Conservation (phyloP, 805 yeast genomes). For the Lipomyces japonicus region DNA sequence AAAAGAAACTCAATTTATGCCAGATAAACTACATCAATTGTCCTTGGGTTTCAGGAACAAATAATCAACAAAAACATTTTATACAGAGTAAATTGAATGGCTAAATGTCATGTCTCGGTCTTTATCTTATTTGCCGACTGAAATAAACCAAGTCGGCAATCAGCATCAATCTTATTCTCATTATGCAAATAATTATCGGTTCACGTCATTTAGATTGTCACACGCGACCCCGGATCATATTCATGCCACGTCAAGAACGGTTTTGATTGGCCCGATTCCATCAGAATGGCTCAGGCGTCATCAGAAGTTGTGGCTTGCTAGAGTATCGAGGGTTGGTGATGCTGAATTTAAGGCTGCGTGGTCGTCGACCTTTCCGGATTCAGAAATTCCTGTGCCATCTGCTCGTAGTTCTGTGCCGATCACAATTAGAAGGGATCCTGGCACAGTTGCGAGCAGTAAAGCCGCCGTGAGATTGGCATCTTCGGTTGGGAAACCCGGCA, state of each 20-base stretch:
- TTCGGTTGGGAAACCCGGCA: neutral
- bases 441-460: neutral
- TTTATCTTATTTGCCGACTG: too few relatives aligned
- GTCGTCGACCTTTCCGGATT: conserved; percentile 26
- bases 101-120: too few relatives aligned
- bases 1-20: too few relatives aligned
- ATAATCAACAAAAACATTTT: too few relatives aligned
- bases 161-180: too few relatives aligned
- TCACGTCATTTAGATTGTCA: conserved; percentile 56
- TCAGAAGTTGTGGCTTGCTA: conserved; percentile 25
- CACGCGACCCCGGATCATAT: conserved; percentile 52
- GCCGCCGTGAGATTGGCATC: neutral
- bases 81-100: too few relatives aligned
- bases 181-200: conserved; percentile 40
- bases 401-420: conserved; percentile 3
- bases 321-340: conserved; percentile 19
- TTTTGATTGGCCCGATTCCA: conserved; percentile 59
- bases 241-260: conserved; percentile 46
- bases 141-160: too few relatives aligned
- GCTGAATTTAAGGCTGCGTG: conserved; percentile 24
- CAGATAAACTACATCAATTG: too few relatives aligned
- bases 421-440: neutral
- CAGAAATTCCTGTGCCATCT: conserved; percentile 12
- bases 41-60: too few relatives aligned
- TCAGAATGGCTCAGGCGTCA: conserved; percentile 49